Evolutionary conservation across 202 grass and related monocot species (phyloP).

Genomic region (Panicum hallii): DNA sequence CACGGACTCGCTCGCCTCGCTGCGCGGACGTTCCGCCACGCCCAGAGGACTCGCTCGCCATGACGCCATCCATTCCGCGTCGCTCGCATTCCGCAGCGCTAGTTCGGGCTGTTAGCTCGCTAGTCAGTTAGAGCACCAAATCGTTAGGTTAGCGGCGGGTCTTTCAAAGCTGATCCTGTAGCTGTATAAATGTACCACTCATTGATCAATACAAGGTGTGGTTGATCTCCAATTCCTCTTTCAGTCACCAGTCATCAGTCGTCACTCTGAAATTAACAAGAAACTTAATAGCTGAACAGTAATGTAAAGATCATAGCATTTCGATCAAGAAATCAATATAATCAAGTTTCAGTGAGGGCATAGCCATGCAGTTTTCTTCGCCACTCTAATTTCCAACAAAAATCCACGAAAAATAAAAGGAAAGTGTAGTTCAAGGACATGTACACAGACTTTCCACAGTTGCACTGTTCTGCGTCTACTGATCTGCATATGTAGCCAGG

Average conservation of each 20-base stretch:
- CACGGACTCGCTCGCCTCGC: no score
- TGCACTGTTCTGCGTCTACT: background rate
- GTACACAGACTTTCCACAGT: background rate
- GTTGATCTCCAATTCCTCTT: no score
- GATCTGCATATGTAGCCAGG: background rate
- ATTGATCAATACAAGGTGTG: no score
- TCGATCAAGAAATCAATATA: background rate
- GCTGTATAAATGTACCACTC: no score
- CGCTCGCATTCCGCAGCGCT: no score
- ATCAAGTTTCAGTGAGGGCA: background rate
- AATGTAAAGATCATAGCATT: background rate
- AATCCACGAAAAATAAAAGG: background rate
- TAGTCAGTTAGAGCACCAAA: no score
- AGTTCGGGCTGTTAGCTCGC: no score
- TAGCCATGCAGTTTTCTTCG: background rate
- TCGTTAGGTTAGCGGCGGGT: no score
- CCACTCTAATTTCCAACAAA: background rate
- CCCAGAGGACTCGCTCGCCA: no score
- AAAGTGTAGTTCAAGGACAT: background rate
- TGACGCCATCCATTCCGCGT: no score
- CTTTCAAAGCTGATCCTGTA: no score
- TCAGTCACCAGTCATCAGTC: background rate
- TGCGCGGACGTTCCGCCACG: no score
- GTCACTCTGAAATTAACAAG: background rate
- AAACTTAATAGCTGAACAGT: background rate